Conservation (phyloP, 768 basidiomycete species). For the Cyclocybe aegerita region DNA sequence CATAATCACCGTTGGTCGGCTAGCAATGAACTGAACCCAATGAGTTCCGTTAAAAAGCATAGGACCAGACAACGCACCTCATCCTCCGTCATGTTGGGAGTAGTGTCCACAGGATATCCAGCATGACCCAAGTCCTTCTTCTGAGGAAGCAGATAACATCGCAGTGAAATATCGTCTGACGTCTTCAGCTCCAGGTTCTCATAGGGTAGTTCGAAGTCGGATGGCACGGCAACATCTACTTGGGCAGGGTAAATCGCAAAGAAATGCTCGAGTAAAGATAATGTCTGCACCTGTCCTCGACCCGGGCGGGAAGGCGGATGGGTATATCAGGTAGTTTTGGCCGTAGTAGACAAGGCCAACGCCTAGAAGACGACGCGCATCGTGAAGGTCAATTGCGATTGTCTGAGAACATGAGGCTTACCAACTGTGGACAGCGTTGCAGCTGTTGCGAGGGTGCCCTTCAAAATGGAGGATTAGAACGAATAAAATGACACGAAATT, state of each 20-base stretch:
- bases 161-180: slow-evolving; percentile 67
- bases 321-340: slow-evolving; percentile 90
- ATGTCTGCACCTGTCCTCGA: slow-evolving; percentile 65
- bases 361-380: slow-evolving; percentile 36
- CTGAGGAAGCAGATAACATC: slow-evolving; percentile 77
- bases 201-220: slow-evolving; percentile 70
- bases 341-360: slow-evolving; percentile 80
- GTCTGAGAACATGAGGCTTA: slow-evolving; percentile 21
- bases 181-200: slow-evolving; percentile 73
- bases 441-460: slow-evolving; percentile 58
- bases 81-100: slow-evolving; percentile 39
- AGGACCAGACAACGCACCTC: slow-evolving; percentile 38
- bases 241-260: background rate
- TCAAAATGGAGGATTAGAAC: background rate
- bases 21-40: slow-evolving; percentile 36
- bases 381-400: background rate
- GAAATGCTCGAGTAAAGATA: background rate
- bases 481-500: background rate
- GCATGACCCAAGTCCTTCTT: slow-evolving; percentile 38
- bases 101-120: slow-evolving; percentile 13
- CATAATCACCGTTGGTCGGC: slow-evolving; percentile 85
- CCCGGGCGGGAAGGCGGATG: slow-evolving; percentile 75
- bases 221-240: slow-evolving; percentile 72
- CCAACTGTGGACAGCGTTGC: slow-evolving; percentile 59
- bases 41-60: background rate